Percentiles rank a stretch among this genome's conserved stretches.
Evolutionary conservation across 768 basidiomycete species (phyloP).

Genomic region (Gloeophyllum trabeum): DNA sequence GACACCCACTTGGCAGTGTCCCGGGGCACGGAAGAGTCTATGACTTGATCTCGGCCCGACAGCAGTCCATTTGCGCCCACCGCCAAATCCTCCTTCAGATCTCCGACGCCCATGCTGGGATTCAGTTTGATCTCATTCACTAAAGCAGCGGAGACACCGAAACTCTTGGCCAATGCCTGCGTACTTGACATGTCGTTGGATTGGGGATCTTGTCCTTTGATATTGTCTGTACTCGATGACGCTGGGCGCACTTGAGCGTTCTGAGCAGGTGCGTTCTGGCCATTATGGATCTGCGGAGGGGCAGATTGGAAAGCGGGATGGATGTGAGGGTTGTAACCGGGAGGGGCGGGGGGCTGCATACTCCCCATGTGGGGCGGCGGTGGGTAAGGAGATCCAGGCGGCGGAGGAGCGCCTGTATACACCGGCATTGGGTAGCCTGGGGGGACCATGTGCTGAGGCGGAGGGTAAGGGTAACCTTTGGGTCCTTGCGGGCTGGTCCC

Average conservation of each 20-base stretch:
- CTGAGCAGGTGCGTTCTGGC: slow-evolving; percentile 18
- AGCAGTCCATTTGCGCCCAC: slow-evolving; percentile 63
- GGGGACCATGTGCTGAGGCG: slow-evolving; percentile 26
- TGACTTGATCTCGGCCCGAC: slow-evolving; percentile 56
- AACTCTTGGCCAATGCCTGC: slow-evolving; percentile 63
- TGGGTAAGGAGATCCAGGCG: slow-evolving; percentile 22
- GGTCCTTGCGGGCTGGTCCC: slow-evolving; percentile 13
- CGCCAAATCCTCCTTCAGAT: slow-evolving; percentile 59
- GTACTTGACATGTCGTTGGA: slow-evolving; percentile 58
- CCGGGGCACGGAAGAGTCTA: slow-evolving; percentile 46
- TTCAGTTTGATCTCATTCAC: slow-evolving; percentile 52
- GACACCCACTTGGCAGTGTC: slow-evolving; percentile 52
- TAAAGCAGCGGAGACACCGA: slow-evolving; percentile 67
- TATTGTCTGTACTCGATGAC: slow-evolving; percentile 21
- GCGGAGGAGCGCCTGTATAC: slow-evolving; percentile 32
- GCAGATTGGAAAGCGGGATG: slow-evolving; percentile 52
- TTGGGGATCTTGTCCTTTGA: slow-evolving; percentile 72
- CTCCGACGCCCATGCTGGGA: slow-evolving; percentile 23
- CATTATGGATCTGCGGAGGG: slow-evolving; percentile 25
- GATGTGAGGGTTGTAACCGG: slow-evolving; percentile 42
- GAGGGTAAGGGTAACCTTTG: slow-evolving; percentile 22
- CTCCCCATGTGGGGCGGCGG: slow-evolving; percentile 27
- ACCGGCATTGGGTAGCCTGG: slow-evolving; percentile 32
- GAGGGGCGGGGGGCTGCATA: slow-evolving; percentile 26
- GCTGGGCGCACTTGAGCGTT: slow-evolving; percentile 15